These are phyloP conservation scores for Globisporangium cederbergense DNA, from an alignment of 352 stramenopile genomes.

Conservation along the genomic window DNA sequence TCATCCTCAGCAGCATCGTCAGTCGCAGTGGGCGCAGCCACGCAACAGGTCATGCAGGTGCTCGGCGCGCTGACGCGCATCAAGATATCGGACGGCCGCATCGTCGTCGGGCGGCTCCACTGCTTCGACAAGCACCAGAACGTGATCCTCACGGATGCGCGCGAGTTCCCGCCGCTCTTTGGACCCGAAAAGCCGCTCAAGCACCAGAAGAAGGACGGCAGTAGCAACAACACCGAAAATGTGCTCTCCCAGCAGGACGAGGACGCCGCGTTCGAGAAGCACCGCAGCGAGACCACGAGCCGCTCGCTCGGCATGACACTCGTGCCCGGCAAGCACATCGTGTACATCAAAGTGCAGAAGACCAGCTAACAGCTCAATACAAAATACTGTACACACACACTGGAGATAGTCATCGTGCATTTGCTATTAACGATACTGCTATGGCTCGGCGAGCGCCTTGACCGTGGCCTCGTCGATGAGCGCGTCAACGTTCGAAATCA, in stretches of 20 bases:
- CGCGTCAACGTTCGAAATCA: constrained; percentile 70
- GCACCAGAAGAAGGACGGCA: constrained; percentile 23
- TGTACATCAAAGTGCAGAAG: constrained; percentile 62
- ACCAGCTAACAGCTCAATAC: background rate
- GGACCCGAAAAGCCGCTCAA: background rate
- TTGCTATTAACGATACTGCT: background rate
- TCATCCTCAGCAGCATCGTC: background rate
- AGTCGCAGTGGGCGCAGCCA: constrained; percentile 33
- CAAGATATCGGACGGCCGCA: constrained; percentile 68
- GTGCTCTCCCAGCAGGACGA: constrained; percentile 2
- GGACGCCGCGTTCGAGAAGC: constrained; percentile 16
- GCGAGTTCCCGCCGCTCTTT: constrained; percentile 49
- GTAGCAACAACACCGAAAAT: background rate
- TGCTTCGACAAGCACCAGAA: constrained; percentile 86
- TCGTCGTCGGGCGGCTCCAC: constrained; percentile 64
- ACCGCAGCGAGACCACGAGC: constrained; percentile 27
- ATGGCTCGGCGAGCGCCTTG: constrained; percentile 37
- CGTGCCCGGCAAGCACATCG: constrained; percentile 72
- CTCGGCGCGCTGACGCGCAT: constrained; percentile 53
- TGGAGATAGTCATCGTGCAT: background rate
- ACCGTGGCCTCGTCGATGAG: constrained; percentile 74
- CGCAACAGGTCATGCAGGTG: constrained; percentile 56
- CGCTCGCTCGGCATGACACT: constrained; percentile 70
- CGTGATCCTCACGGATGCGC: constrained; percentile 68
- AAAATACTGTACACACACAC: background rate